phyloP scores from a whole-genome alignment of 1,284 basidiomycete species.

The Pseudozyma sp. region DNA sequence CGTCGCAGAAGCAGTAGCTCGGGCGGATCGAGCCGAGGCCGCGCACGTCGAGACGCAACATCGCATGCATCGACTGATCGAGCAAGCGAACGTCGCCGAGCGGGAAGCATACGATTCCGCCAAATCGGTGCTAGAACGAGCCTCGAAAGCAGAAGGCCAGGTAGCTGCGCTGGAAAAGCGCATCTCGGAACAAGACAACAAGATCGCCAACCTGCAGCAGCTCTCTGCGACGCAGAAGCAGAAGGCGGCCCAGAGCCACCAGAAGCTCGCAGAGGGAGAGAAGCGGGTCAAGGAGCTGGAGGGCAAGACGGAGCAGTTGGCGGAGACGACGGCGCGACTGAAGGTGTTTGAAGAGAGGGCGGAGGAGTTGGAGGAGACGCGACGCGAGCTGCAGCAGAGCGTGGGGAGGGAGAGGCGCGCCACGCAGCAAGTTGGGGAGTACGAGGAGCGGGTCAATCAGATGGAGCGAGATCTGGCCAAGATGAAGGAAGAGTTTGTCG shows the following conservation, averaged over 20 bases:
- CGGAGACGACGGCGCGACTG: slow-evolving; percentile 16
- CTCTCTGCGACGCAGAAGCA: slow-evolving; percentile 61
- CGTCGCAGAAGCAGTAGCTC: slow-evolving; percentile 39
- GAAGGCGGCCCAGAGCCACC: slow-evolving; percentile 55
- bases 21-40: slow-evolving; percentile 39
- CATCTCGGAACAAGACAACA: slow-evolving; percentile 53
- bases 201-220: slow-evolving; percentile 56
- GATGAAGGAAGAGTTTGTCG: slow-evolving; percentile 54
- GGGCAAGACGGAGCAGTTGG: slow-evolving; percentile 27
- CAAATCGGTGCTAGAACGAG: slow-evolving; percentile 34
- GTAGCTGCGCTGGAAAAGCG: slow-evolving; percentile 50
- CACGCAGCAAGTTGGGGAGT: slow-evolving; percentile 25
- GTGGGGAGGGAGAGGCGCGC: slow-evolving; percentile 32
- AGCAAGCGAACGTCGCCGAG: slow-evolving; percentile 31
- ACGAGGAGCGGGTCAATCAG: slow-evolving; percentile 45
- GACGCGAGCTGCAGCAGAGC: slow-evolving; percentile 24
- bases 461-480: slow-evolving; percentile 50
- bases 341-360: slow-evolving; percentile 33
- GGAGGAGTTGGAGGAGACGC: slow-evolving; percentile 30
- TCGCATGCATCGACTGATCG: slow-evolving; percentile 18
- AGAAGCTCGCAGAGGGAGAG: slow-evolving; percentile 56
- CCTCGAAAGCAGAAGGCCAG: slow-evolving; percentile 55
- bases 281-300: slow-evolving; percentile 55
- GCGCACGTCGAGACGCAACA: slow-evolving; percentile 25
- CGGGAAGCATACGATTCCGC: slow-evolving; percentile 41